A percentile compares a stretch with the other conserved stretches of the same genome.
These are phyloP conservation scores for Botryosphaeria agaves DNA, from an alignment of 2,329 filamentous ascomycete species.

Conservation along the genomic window DNA sequence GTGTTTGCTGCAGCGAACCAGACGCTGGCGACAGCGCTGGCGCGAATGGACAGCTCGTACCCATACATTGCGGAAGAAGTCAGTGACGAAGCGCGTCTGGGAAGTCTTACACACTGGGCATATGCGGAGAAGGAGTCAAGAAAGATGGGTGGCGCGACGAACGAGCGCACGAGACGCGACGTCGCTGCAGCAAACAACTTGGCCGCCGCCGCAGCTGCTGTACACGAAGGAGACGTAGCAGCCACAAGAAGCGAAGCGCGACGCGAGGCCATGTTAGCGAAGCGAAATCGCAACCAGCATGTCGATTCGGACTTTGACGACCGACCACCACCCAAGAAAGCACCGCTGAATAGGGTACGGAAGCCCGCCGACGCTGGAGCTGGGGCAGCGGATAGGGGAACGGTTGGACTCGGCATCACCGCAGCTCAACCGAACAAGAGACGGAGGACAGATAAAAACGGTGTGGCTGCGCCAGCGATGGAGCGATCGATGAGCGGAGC, in stretches of 20 bases:
- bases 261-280: slow-evolving; percentile 65
- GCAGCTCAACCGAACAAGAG: slow-evolving; percentile 46
- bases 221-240: slow-evolving; percentile 68
- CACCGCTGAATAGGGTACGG: slow-evolving; percentile 41
- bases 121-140: slow-evolving; percentile 62
- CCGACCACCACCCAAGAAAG: slow-evolving; percentile 32
- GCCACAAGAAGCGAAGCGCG: slow-evolving; percentile 65
- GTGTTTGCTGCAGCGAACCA: slow-evolving; percentile 88
- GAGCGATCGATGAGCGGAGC: slow-evolving; percentile 49
- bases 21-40: slow-evolving; percentile 67
- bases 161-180: slow-evolving; percentile 62
- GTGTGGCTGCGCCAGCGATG: slow-evolving; percentile 28
- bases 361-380: slow-evolving; percentile 38
- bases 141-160: slow-evolving; percentile 36
- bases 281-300: slow-evolving; percentile 48
- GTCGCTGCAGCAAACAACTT: slow-evolving; percentile 55
- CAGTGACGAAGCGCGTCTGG: slow-evolving; percentile 85
- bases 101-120: slow-evolving; percentile 86
- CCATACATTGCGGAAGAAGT: slow-evolving; percentile 77
- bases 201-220: slow-evolving; percentile 51
- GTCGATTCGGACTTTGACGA: slow-evolving; percentile 72
- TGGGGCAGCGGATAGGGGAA: slow-evolving; percentile 18
- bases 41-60: slow-evolving; percentile 73
- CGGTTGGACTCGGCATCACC: slow-evolving; percentile 49
- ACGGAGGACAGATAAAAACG: slow-evolving; percentile 58